Base-by-base conservation (phyloP, 129 eudicot species). In the Arctium minus region DNA sequence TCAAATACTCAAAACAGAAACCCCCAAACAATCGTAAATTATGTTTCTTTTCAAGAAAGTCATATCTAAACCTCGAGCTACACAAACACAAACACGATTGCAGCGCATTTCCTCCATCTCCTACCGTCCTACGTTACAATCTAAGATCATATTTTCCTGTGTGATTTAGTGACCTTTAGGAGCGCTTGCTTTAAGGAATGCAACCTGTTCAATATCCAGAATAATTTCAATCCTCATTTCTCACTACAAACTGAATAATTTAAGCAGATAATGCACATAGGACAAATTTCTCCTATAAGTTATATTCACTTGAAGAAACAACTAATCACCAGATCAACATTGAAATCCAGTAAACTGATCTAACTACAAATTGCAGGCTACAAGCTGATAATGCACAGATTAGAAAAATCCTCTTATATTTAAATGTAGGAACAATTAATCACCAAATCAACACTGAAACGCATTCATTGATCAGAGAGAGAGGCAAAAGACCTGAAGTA, bases 401-500 rank as follows among this genome's bases (percentile, higher is more conserved):
- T 68, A 39, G 2, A 22, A 44, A 67, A 31, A 17, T 18, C 17
- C 18, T 17, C 8, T 6, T 44, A 78, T 2, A 87, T 32, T 42
- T 8, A 33, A 15, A 6, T 67, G 67, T 40, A 31, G 40, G 38
- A 74, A 42, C 65, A 80, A 72, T 72, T 37, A 48, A 71, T 56
- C 40, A 84, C 9, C 68, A 29, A 79, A 78, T 31, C 44, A 36
- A 76, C 6, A 65, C n/a, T 18, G 29, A 27, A 62, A 72, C 8
- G 17, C 44, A 13, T 48, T 40, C 13, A 76, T 13, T 38, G 64
- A 27, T 68, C n/a, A 36, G 5, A 65, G 67, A 80, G 72, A 76
- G 68, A 60, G 10, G 90, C 97, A 4, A 73, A 72, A 67, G 17
- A 91, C 99, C 93, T 93, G 92, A 75, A 96, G 97, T 40, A 90